Base-by-base conservation (phyloP, 1,139 yeast genomes). In the Wickerhamomyces sp. region DNA sequence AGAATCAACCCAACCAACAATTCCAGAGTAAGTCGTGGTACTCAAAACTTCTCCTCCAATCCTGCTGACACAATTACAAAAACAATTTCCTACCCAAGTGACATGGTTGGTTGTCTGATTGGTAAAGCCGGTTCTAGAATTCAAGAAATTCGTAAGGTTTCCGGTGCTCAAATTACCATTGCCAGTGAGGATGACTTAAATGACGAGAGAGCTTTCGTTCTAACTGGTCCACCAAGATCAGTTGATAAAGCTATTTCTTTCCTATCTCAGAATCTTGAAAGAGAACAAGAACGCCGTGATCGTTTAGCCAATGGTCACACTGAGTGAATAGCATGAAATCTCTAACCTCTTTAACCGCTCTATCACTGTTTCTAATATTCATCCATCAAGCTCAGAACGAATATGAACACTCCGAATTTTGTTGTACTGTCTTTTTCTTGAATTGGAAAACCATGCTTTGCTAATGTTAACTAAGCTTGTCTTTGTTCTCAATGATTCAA, bases 41-140 rank as follows among this genome's bases (percentile, higher is more conserved):
- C 39, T 28, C 25, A 23, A 21, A 17, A 34, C 16, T 30, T 19
- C 35, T 34, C 36, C 39, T 33, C 25, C 23, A 25, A 27, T 29
- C 30, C 32, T n/a, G 30, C 24, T 10, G 64, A 59, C 36, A 52
- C 25, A 8, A 27, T 59, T 28, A 56, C 65, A 9, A 70, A 66
- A 34, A 61, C 62, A 23, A 66, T 80, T 23, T 63, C 74, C 16
- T 82, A 87, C 56, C 87, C 95, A 26, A 80, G 84, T 47, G 88
- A 80, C 41, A 79, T 81, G 66, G 95, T 88, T 33, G 96, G 96
- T 31, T 93, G 95, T 33, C 70, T 88, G 39, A 86, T 88, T 52
- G 96, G 96, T 47, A 82, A 82, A 51, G 80, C 81, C 47, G 96
- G 96, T 30, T 66, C 85, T 30, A 74, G 94, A 61, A 86, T 88